Conservation (phyloP, 2,329 filamentous ascomycete species). For the Aspergillus nomiae region DNA sequence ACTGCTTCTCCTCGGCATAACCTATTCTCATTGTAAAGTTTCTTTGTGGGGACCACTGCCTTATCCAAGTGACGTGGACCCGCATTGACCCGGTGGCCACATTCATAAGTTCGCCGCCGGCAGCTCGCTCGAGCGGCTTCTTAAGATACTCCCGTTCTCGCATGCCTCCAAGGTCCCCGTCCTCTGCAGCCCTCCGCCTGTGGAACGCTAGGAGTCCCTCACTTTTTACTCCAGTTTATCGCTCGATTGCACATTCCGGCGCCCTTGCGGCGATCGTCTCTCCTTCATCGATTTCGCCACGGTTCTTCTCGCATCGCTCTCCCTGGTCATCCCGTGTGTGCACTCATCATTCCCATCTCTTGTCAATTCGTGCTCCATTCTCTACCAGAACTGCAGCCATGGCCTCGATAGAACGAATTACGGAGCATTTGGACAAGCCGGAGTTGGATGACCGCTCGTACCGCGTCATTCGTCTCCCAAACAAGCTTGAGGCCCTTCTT, state of each 20-base stretch:
- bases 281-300: conserved; percentile 21
- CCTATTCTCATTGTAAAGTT: not conserved
- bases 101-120: not conserved
- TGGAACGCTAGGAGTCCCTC: conserved; percentile 20
- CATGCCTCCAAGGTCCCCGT: conserved; percentile 41
- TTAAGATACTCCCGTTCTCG: conserved; percentile 13
- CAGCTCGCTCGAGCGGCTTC: not conserved
- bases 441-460: conserved; percentile 85
- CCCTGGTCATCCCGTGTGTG: conserved; percentile 9
- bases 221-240: conserved; percentile 15
- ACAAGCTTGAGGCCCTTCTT: conserved; percentile 85
- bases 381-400: conserved; percentile 28
- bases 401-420: conserved; percentile 51
- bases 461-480: conserved; percentile 79
- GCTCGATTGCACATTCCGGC: conserved; percentile 15
- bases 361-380: conserved; percentile 20
- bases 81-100: conserved; percentile 3
- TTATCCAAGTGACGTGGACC: not conserved
- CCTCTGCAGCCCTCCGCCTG: conserved; percentile 16
- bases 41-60: not conserved
- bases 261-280: conserved; percentile 18
- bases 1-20: not conserved
- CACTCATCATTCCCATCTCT: conserved; percentile 20
- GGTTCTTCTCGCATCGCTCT: conserved; percentile 14
- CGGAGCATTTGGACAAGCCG: conserved; percentile 78